Conservation (phyloP, 768 basidiomycete genomes). For the Dioszegia aurantiaca region DNA sequence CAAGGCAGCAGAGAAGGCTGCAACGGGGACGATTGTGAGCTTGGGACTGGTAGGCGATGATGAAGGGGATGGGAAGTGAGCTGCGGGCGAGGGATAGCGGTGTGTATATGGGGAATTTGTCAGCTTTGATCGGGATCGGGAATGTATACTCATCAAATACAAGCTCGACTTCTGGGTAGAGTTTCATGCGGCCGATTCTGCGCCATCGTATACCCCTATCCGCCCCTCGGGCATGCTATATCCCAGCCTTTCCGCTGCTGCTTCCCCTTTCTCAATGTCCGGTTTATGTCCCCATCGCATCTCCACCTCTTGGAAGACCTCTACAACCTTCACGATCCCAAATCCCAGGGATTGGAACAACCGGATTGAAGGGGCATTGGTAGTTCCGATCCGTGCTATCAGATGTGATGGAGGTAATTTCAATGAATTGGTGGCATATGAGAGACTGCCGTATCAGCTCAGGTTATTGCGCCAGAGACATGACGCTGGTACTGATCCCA, state of each 20-base stretch:
- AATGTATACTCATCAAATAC: too few species aligned
- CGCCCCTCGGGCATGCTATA: constrained; percentile 18
- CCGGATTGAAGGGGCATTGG: constrained; percentile 66
- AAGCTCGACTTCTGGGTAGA: neutral
- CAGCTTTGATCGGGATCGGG: too few species aligned
- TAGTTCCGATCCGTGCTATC: constrained; percentile 68
- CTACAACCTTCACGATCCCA: constrained; percentile 62
- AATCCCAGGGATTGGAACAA: constrained; percentile 80
- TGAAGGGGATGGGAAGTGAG: constrained; percentile 38
- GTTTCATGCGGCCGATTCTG: neutral
- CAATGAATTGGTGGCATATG: constrained; percentile 42
- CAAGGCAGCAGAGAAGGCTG: constrained; percentile 67
- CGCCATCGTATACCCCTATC: constrained; percentile 30
- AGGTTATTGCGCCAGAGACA: neutral
- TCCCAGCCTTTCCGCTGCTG: constrained; percentile 11
- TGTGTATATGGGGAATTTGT: too few species aligned
- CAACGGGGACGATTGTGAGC: constrained; percentile 70
- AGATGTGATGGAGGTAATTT: constrained; percentile 56
- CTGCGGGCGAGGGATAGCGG: neutral
- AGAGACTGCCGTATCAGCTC: constrained; percentile 58
- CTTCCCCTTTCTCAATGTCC: constrained; percentile 3
- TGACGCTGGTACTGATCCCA: too few species aligned
- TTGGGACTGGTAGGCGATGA: constrained; percentile 71
- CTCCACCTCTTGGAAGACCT: constrained; percentile 80
- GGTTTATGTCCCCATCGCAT: constrained; percentile 57